phyloP scores from a whole-genome alignment of 2,329 filamentous ascomycete species.

The Ceratocystis albifundus region DNA sequence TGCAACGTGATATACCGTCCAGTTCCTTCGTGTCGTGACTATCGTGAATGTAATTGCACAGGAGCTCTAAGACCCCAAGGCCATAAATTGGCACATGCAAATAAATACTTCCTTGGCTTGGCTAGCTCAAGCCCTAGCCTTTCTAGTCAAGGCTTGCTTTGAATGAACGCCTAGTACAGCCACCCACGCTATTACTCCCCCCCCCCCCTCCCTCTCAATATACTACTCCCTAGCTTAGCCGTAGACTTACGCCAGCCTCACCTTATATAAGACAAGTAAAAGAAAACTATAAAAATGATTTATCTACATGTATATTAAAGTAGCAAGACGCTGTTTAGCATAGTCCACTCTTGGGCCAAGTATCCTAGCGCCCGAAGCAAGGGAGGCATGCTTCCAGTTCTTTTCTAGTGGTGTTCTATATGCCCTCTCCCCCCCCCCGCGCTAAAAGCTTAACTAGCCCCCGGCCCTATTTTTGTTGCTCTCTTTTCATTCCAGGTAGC shows the following conservation, averaged over 20 bases:
- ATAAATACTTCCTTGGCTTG: too few species aligned
- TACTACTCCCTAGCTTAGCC: background rate
- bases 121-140: background rate
- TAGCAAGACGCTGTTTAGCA: background rate
- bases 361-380: background rate
- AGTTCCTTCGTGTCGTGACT: background rate
- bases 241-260: background rate
- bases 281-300: too few species aligned
- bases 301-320: background rate
- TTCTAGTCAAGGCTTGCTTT: background rate
- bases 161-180: too few species aligned
- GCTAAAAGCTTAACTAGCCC: background rate
- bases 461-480: background rate
- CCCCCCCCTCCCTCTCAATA: background rate
- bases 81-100: too few species aligned
- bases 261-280: background rate
- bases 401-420: conserved; percentile 7
- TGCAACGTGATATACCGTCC: background rate
- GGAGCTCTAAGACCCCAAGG: background rate
- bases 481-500: background rate
- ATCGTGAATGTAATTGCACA: conserved; percentile 7
- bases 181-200: background rate
- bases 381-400: conserved; percentile 1
- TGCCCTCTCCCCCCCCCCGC: too few species aligned
- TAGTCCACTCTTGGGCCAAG: background rate